Evolutionary conservation across 2,329 filamentous ascomycete genomes (phyloP).

Genomic region (Fonsecaea erecta): DNA sequence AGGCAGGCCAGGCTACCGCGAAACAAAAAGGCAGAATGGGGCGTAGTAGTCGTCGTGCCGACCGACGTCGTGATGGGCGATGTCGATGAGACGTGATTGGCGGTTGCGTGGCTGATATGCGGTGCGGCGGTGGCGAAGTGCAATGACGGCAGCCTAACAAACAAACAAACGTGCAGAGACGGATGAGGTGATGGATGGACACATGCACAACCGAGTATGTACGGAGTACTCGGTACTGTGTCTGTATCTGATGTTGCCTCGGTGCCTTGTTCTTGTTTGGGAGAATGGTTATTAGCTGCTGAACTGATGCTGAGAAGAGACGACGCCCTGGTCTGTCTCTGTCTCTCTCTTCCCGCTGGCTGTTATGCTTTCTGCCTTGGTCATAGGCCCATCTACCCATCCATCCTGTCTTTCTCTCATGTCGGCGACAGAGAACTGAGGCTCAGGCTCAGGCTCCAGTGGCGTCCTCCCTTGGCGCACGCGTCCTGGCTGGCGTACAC

Average conservation of each 20-base stretch:
- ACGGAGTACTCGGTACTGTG: not conserved
- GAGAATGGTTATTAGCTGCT: constrained; percentile 5
- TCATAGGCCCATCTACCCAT: not conserved
- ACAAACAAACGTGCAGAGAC: not conserved
- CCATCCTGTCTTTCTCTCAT: no score
- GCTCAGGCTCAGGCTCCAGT: not conserved
- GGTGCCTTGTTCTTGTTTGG: not conserved
- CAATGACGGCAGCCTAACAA: constrained; percentile 10
- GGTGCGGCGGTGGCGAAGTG: not conserved
- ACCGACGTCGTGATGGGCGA: no score
- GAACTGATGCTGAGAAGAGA: constrained; percentile 10
- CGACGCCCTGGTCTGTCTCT: no score
- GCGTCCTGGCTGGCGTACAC: no score
- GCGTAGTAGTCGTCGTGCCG: no score
- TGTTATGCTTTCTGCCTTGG: constrained; percentile 4
- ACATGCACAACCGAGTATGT: no score
- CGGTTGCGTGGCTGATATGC: not conserved
- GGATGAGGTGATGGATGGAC: not conserved
- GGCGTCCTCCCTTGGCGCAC: not conserved
- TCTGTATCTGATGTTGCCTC: no score
- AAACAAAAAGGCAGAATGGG: not conserved
- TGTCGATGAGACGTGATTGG: constrained; percentile 10
- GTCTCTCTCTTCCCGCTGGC: not conserved
- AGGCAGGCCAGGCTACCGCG: no score
- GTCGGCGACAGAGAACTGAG: no score